Evolutionary conservation across 2,329 filamentous ascomycete genomes (phyloP).

Genomic region (Cadophora sp.): DNA sequence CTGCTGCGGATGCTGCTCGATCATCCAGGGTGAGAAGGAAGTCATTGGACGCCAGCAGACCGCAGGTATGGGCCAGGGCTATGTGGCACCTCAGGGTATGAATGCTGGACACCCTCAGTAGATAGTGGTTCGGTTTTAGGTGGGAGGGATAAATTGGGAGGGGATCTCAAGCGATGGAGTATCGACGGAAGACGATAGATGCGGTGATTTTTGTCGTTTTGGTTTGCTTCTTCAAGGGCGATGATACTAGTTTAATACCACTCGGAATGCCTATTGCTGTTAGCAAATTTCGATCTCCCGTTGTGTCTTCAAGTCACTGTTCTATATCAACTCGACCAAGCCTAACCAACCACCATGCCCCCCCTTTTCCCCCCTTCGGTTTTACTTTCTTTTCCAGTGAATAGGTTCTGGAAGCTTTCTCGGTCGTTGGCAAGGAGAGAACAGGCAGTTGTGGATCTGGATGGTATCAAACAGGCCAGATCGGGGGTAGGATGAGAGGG

Average conservation of each 20-base stretch:
- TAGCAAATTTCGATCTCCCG: too few relatives aligned
- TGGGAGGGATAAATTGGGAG: neutral
- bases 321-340: too few relatives aligned
- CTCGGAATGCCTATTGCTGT: too few relatives aligned
- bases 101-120: slow-evolving; percentile 18
- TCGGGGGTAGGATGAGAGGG: too few relatives aligned
- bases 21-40: slow-evolving; percentile 43
- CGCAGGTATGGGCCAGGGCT: slow-evolving; percentile 22
- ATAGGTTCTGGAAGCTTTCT: too few relatives aligned
- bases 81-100: slow-evolving; percentile 29
- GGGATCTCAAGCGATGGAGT: neutral
- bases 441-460: too few relatives aligned
- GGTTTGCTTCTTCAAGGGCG: neutral
- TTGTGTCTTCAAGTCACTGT: too few relatives aligned
- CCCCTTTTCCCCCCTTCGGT: too few relatives aligned
- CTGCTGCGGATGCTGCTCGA: slow-evolving; percentile 44
- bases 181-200: neutral
- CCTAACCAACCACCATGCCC: too few relatives aligned
- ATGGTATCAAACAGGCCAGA: too few relatives aligned
- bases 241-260: slow-evolving; percentile 10
- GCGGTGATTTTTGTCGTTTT: neutral
- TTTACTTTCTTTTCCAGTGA: too few relatives aligned
- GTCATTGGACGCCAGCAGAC: slow-evolving; percentile 28
- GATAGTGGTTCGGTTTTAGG: neutral
- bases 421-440: too few relatives aligned